Conservation (phyloP, 148 eudicot genomes). For the Beta vulgaris region DNA sequence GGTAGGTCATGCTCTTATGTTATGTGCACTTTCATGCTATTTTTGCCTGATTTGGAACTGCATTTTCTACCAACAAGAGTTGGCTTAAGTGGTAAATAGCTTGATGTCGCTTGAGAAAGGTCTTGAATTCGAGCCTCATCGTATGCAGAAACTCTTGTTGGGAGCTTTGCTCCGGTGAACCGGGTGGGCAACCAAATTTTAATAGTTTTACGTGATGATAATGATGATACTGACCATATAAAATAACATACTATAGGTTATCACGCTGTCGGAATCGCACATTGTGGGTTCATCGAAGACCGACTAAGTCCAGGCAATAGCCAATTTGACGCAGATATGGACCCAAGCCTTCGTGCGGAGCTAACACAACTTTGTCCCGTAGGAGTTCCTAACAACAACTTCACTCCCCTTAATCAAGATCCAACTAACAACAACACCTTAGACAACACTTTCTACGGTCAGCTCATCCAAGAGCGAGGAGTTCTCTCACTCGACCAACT, state of each 20-base stretch:
- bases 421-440: constrained; percentile 19
- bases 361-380: constrained; percentile 11
- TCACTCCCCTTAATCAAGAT: constrained; percentile 18
- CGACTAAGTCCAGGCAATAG: constrained; percentile 30
- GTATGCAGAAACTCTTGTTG: too few species aligned
- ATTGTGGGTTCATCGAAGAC: constrained; percentile 28
- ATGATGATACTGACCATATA: too few species aligned
- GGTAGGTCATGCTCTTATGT: too few species aligned
- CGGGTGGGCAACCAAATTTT: too few species aligned
- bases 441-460: constrained; percentile 17
- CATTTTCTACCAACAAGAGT: too few species aligned
- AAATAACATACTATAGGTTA: constrained; percentile 32
- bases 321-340: constrained; percentile 25
- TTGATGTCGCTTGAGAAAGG: too few species aligned
- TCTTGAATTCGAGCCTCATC: too few species aligned
- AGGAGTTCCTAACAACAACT: neutral
- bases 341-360: neutral
- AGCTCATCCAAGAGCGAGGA: constrained; percentile 15
- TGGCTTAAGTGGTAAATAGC: too few species aligned
- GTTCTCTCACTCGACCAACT: constrained; percentile 19
- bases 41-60: too few species aligned
- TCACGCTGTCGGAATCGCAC: constrained; percentile 48
- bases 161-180: too few species aligned
- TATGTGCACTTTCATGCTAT: too few species aligned
- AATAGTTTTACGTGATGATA: too few species aligned